Percentiles rank a stretch among this genome's conserved stretches.
These are phyloP conservation scores for Fusarium pseudoanthophilum DNA, from an alignment of 2,329 filamentous ascomycete species.

Conservation along the genomic window DNA sequence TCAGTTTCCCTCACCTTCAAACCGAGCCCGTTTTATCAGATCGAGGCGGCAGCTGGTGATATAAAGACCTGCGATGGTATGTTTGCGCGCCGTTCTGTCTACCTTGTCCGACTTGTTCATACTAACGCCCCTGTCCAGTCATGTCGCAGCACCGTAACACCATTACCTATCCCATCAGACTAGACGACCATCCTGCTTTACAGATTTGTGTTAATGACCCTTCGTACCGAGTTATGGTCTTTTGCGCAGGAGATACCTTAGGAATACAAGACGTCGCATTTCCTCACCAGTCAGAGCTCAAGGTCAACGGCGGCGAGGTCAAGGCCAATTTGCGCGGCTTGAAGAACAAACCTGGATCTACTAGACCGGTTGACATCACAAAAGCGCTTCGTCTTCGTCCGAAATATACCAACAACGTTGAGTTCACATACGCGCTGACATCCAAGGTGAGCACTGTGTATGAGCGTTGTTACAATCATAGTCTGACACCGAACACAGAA, in stretches of 20 bases:
- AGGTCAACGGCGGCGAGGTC: constrained; percentile 87
- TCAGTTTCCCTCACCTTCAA: constrained; percentile 59
- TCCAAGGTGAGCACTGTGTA: constrained; percentile 71
- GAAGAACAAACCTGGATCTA: constrained; percentile 96
- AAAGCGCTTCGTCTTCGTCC: constrained; percentile 75
- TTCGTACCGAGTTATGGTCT: constrained; percentile 81
- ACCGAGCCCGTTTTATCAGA: constrained; percentile 85
- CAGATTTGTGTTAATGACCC: constrained; percentile 68
- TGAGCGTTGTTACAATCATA: constrained; percentile 19
- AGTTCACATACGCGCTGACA: constrained; percentile 92
- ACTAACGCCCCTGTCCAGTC: constrained; percentile 50
- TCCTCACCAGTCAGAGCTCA: constrained; percentile 91
- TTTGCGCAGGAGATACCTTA: constrained; percentile 75
- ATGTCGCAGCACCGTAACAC: constrained; percentile 66
- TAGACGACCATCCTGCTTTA: constrained; percentile 63
- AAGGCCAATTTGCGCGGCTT: constrained; percentile 93
- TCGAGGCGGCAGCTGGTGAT: constrained; percentile 72
- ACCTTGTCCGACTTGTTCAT: neutral
- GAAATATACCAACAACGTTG: constrained; percentile 79
- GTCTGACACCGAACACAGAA: constrained; percentile 61
- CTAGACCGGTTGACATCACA: constrained; percentile 92
- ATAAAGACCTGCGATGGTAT: constrained; percentile 78
- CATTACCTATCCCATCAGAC: constrained; percentile 56
- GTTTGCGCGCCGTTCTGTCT: constrained; percentile 41
- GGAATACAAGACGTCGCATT: constrained; percentile 84